A percentile compares a stretch with the other conserved stretches of the same genome.
These are phyloP conservation scores for Naegleria gruberi DNA, from an alignment of 208 protist species.

Conservation along the genomic window DNA sequence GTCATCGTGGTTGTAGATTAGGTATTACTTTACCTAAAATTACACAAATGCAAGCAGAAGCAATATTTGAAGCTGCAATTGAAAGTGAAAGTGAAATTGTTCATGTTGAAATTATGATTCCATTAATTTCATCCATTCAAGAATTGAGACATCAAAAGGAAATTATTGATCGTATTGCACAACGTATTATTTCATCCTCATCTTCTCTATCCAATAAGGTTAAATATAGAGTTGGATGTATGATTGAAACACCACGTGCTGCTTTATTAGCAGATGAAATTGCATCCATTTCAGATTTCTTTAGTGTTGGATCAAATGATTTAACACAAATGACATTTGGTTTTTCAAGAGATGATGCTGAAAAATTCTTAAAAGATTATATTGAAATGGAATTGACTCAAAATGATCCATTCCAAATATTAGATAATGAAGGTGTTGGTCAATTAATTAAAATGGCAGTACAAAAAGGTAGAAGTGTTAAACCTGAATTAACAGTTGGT, in stretches of 20 bases:
- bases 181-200: slow-evolving; percentile 45
- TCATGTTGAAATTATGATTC: slow-evolving; percentile 79
- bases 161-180: slow-evolving; percentile 55
- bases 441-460: slow-evolving; percentile 74
- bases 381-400: slow-evolving; percentile 74
- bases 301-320: slow-evolving; percentile 93
- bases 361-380: slow-evolving; percentile 80
- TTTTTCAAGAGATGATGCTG: slow-evolving; percentile 88
- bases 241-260: slow-evolving; percentile 82
- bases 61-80: slow-evolving; percentile 80
- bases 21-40: slow-evolving; percentile 84
- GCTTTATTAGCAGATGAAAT: slow-evolving; percentile 73
- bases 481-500: slow-evolving; percentile 71
- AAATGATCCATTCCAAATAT: slow-evolving; percentile 81
- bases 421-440: slow-evolving; percentile 84
- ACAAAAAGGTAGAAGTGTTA: slow-evolving; percentile 59
- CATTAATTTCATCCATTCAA: slow-evolving; percentile 64
- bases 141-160: slow-evolving; percentile 68
- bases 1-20: slow-evolving; percentile 79
- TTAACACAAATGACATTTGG: slow-evolving; percentile 90
- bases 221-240: slow-evolving; percentile 73
- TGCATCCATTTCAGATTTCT: slow-evolving; percentile 80
- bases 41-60: slow-evolving; percentile 82
- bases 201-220: slow-evolving; percentile 42
- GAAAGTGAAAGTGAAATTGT: slow-evolving; percentile 6